phyloP scores from a whole-genome alignment of 1,284 basidiomycete species.

The Inonotus obliquus region DNA sequence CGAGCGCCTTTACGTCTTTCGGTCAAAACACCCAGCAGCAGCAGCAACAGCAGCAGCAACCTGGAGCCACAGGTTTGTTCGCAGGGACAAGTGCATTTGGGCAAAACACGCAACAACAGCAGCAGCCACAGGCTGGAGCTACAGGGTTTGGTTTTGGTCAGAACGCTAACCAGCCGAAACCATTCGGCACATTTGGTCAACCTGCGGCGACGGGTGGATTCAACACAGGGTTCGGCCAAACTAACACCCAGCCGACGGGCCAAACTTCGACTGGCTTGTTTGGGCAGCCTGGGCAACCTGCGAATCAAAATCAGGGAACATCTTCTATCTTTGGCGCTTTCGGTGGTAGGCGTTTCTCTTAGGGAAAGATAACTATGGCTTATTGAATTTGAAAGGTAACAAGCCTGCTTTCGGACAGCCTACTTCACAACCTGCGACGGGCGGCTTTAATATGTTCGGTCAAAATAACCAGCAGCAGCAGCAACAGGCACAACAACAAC shows the following conservation, averaged over 20 bases:
- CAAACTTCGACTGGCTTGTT: slow-evolving; percentile 21
- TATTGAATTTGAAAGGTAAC: slow-evolving; percentile 7
- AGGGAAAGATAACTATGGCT: background rate
- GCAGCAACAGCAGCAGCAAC: slow-evolving; percentile 27
- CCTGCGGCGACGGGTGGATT: slow-evolving; percentile 16
- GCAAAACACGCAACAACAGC: slow-evolving; percentile 27
- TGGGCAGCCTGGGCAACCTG: slow-evolving; percentile 19
- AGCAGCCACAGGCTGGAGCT: slow-evolving; percentile 13
- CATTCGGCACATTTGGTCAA: slow-evolving; percentile 17
- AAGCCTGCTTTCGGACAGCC: slow-evolving; percentile 24
- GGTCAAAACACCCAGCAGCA: slow-evolving; percentile 28
- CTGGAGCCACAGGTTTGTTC: slow-evolving; percentile 10
- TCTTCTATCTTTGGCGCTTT: slow-evolving; percentile 21
- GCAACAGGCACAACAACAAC: slow-evolving; percentile 11
- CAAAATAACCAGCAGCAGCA: slow-evolving; percentile 28
- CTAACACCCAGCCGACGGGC: slow-evolving; percentile 13
- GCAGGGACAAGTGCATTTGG: slow-evolving; percentile 32
- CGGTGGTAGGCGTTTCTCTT: slow-evolving; percentile 8
- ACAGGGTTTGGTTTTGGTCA: slow-evolving; percentile 21
- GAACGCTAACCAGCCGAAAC: slow-evolving; percentile 14
- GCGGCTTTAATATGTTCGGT: slow-evolving; percentile 29
- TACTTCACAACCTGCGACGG: slow-evolving; percentile 19
- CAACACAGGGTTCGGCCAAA: slow-evolving; percentile 19
- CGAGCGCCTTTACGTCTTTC: slow-evolving; percentile 35
- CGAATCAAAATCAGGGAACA: slow-evolving; percentile 17